Evolutionary conservation across 2,329 filamentous ascomycete genomes (phyloP).

Genomic region (Curvularia sp.): DNA sequence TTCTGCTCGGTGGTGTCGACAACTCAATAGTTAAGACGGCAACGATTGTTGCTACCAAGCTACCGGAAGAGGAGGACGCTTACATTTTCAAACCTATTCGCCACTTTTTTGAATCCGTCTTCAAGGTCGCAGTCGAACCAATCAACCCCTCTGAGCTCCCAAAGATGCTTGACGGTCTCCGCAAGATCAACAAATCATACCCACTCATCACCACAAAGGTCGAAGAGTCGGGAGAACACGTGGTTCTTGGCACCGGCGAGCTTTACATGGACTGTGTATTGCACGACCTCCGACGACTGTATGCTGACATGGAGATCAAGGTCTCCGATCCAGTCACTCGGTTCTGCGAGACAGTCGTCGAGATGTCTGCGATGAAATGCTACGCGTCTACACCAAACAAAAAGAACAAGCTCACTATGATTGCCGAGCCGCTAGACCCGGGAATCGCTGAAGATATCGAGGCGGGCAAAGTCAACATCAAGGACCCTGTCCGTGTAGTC

Average conservation of each 20-base stretch:
- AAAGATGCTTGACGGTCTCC: conserved; percentile 96
- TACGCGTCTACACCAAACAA: conserved; percentile 98
- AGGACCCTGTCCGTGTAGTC: conserved; percentile 88
- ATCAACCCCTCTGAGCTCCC: conserved; percentile 97
- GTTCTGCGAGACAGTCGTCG: conserved; percentile 97
- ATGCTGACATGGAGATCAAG: conserved; percentile 99
- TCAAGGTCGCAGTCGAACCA: conserved; percentile 97
- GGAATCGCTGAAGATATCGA: conserved; percentile 97
- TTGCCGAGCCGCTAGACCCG: conserved; percentile 92
- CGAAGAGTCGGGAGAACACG: conserved; percentile 96
- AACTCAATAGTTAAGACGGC: conserved; percentile 99
- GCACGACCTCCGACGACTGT: conserved; percentile 90
- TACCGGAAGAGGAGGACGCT: conserved; percentile 87
- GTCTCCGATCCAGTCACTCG: conserved; percentile 96
- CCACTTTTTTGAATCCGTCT: conserved; percentile 96
- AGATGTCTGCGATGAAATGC: conserved; percentile 96
- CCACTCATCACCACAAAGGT: conserved; percentile 96
- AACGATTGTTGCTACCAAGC: conserved; percentile 80
- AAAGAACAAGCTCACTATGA: conserved; percentile 99
- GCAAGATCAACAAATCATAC: conserved; percentile 98
- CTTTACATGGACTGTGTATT: conserved; percentile 99
- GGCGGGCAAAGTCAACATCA: conserved; percentile 85
- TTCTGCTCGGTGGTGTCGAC: conserved; percentile 89
- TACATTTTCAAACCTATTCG: conserved; percentile 93
- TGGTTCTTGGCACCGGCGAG: conserved; percentile 93